Conservation (phyloP, 768 basidiomycete species). For the Hygrocybe punicea region DNA sequence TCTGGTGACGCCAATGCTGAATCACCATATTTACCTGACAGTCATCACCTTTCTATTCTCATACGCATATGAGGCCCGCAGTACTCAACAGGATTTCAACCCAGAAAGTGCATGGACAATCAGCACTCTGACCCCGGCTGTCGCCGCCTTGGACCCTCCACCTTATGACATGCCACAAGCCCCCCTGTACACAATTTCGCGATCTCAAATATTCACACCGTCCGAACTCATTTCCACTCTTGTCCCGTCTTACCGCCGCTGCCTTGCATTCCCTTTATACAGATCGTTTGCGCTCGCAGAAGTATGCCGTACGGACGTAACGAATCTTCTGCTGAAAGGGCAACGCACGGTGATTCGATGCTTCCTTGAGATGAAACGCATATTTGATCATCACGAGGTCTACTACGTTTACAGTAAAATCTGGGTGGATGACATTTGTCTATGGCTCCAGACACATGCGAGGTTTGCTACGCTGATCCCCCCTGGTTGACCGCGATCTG, state of each 20-base stretch:
- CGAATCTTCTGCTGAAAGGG: conserved; percentile 53
- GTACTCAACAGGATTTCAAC: conserved; percentile 74
- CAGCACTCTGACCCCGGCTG: conserved; percentile 64
- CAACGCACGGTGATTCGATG: conserved; percentile 60
- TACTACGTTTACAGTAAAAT: conserved; percentile 88
- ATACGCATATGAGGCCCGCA: conserved; percentile 78
- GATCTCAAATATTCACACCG: conserved; percentile 30
- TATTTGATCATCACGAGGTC: conserved; percentile 78
- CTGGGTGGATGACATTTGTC: conserved; percentile 82
- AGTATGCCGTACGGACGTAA: conserved; percentile 63
- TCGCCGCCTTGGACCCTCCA: conserved; percentile 78
- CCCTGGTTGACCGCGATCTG: background rate
- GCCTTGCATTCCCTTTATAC: conserved; percentile 73
- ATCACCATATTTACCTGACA: conserved; percentile 62
- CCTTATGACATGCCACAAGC: conserved; percentile 35
- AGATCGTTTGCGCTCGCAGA: conserved; percentile 75
- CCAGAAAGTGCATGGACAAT: conserved; percentile 90
- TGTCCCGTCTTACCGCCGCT: conserved; percentile 66
- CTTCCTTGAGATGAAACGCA: conserved; percentile 66
- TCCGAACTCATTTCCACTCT: conserved; percentile 52
- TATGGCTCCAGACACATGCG: conserved; percentile 72
- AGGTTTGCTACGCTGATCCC: conserved; percentile 43
- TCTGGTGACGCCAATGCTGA: conserved; percentile 53
- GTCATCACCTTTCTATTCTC: conserved; percentile 71
- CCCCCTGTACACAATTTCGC: conserved; percentile 15